These are phyloP conservation scores for Fistulina hepatica DNA, from an alignment of 1,284 basidiomycete genomes.

Conservation along the genomic window DNA sequence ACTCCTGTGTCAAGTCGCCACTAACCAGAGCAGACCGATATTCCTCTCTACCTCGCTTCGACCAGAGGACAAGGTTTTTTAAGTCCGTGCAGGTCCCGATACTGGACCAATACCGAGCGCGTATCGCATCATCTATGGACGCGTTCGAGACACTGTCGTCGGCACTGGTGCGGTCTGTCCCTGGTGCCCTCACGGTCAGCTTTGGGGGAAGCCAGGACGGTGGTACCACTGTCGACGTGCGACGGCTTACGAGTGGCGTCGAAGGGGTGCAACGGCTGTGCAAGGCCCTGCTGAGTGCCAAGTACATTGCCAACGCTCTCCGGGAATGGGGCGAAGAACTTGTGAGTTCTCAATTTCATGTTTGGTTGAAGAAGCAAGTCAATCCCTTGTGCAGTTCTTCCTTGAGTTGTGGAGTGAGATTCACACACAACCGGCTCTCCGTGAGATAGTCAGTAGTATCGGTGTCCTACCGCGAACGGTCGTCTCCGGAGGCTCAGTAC, in stretches of 20 bases:
- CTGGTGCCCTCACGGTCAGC: slow-evolving; percentile 65
- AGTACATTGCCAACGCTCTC: slow-evolving; percentile 57
- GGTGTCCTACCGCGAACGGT: slow-evolving; percentile 39
- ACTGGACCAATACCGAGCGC: slow-evolving; percentile 63
- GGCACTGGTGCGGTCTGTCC: slow-evolving; percentile 80
- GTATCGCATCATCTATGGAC: slow-evolving; percentile 78
- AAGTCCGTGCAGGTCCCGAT: slow-evolving; percentile 79
- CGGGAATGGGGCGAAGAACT: slow-evolving; percentile 78
- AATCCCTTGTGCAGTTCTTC: slow-evolving; percentile 56
- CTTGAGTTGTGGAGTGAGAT: slow-evolving; percentile 80
- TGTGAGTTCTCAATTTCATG: slow-evolving; percentile 32
- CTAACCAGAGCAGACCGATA: slow-evolving; percentile 65
- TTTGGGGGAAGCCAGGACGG: slow-evolving; percentile 32
- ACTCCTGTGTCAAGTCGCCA: slow-evolving; percentile 5
- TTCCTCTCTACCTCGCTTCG: slow-evolving; percentile 68
- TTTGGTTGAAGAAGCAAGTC: slow-evolving; percentile 3
- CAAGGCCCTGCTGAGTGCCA: slow-evolving; percentile 74
- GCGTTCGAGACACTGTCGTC: slow-evolving; percentile 89
- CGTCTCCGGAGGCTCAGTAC: slow-evolving; percentile 26
- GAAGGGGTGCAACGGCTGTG: slow-evolving; percentile 73
- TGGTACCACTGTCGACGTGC: slow-evolving; percentile 43
- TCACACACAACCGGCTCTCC: slow-evolving; percentile 42
- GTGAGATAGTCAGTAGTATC: slow-evolving; percentile 33
- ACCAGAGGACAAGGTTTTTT: slow-evolving; percentile 76
- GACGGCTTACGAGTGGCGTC: slow-evolving; percentile 61